A percentile compares a stretch with the other conserved stretches of the same genome.
These are phyloP conservation scores for Apiospora hydei DNA, from an alignment of 2,329 filamentous ascomycete species.

Conservation along the genomic window DNA sequence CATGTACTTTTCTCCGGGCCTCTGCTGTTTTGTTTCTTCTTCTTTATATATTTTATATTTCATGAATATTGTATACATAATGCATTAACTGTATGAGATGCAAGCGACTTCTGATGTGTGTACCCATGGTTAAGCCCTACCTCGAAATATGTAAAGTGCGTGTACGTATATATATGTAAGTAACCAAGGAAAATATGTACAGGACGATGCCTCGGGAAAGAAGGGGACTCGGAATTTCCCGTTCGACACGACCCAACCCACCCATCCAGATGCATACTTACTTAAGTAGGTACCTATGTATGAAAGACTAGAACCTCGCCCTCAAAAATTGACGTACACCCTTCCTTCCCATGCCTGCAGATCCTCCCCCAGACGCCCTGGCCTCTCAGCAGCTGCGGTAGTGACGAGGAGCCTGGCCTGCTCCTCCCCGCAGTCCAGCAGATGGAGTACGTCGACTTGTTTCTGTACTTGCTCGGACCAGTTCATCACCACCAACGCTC, in stretches of 20 bases:
- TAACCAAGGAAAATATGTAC: not conserved
- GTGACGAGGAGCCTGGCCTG: conserved; percentile 38
- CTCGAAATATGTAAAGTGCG: not conserved
- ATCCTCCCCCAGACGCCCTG: conserved; percentile 13
- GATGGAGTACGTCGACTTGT: conserved; percentile 35
- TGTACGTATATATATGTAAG: not conserved
- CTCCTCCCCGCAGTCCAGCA: conserved; percentile 33
- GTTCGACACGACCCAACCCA: not conserved
- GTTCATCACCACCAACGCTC: conserved; percentile 52
- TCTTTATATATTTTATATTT: not conserved
- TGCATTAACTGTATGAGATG: not conserved
- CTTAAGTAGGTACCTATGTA: not conserved
- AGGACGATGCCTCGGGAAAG: not conserved
- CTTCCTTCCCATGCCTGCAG: conserved; percentile 41
- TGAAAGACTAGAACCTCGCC: conserved; percentile 31
- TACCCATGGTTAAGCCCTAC: too few species aligned
- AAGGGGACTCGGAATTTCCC: not conserved
- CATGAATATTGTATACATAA: not conserved
- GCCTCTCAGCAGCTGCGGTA: conserved; percentile 31
- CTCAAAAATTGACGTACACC: conserved; percentile 43
- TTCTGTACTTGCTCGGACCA: conserved; percentile 49
- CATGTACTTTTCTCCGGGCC: too few species aligned
- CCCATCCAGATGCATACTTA: not conserved
- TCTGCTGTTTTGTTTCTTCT: not conserved
- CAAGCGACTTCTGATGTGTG: not conserved